A percentile compares a stretch with the other conserved stretches of the same genome.
These are phyloP conservation scores for Hortaea sp. DNA, from an alignment of 2,329 filamentous ascomycete genomes.

Conservation along the genomic window DNA sequence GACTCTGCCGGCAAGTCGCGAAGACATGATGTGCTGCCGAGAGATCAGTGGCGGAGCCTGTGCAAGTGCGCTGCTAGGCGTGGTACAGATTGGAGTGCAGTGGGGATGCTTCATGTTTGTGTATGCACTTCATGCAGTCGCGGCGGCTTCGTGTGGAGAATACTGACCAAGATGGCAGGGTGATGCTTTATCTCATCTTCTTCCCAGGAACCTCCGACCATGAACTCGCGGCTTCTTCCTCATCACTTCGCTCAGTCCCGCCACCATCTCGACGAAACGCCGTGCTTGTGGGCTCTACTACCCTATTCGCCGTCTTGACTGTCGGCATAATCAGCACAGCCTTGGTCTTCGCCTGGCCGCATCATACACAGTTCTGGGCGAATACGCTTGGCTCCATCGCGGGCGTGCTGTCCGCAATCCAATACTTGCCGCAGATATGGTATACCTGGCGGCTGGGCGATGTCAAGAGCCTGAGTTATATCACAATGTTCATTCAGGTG, in stretches of 20 bases:
- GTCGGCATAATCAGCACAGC: conserved; percentile 55
- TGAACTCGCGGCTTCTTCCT: conserved; percentile 24
- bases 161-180: conserved; percentile 39
- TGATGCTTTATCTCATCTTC: conserved; percentile 89
- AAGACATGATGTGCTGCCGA: conserved; percentile 77
- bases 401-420: conserved; percentile 68
- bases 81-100: conserved; percentile 83
- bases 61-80: conserved; percentile 72
- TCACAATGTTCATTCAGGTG: conserved; percentile 98
- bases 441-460: conserved; percentile 79
- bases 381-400: conserved; percentile 74
- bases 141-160: not conserved
- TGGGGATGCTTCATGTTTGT: conserved; percentile 89
- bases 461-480: conserved; percentile 83
- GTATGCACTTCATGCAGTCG: conserved; percentile 45
- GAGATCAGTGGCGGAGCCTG: conserved; percentile 75
- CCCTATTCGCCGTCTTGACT: conserved; percentile 64
- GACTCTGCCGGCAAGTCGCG: conserved; percentile 69
- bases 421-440: conserved; percentile 92
- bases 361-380: conserved; percentile 66
- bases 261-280: conserved; percentile 63
- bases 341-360: conserved; percentile 54
- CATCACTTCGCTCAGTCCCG: conserved; percentile 40
- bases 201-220: conserved; percentile 48
- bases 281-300: conserved; percentile 60